Conservation (phyloP, 73 alveolate species). For the Paramecium sonneborni region DNA sequence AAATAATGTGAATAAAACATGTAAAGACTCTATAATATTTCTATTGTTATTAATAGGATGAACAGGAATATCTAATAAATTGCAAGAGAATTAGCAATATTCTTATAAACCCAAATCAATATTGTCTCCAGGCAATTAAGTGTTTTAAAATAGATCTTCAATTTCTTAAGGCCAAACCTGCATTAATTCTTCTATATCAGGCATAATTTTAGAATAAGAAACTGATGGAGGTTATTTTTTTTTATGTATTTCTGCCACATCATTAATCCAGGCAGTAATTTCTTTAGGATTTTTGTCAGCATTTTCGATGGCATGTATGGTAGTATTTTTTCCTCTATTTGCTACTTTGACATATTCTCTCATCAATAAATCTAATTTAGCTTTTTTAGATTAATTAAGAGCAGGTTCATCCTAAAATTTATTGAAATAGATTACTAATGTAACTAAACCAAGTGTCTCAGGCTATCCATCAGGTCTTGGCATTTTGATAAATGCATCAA, state of each 20-base stretch:
- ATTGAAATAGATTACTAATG: conserved; percentile 59
- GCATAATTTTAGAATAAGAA: conserved; percentile 92
- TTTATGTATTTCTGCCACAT: conserved; percentile 88
- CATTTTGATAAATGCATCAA: conserved; percentile 95
- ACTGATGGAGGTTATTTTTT: conserved; percentile 95
- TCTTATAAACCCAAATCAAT: conserved; percentile 85
- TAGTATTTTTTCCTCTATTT: conserved; percentile 56
- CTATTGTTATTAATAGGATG: conserved; percentile 84
- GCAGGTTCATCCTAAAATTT: conserved; percentile 86
- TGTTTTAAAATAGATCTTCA: conserved; percentile 82
- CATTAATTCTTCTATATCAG: conserved; percentile 92
- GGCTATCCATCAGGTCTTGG: conserved; percentile 92
- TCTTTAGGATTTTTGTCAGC: conserved; percentile 97
- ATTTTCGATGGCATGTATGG: conserved; percentile 79
- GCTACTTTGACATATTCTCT: conserved; percentile 75
- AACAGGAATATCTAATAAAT: conserved; percentile 94
- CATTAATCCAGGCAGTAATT: conserved; percentile 90
- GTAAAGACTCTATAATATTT: conserved; percentile 90
- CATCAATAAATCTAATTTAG: conserved; percentile 77
- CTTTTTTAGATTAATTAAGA: conserved; percentile 76
- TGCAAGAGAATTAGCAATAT: conserved; percentile 85
- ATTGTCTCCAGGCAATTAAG: conserved; percentile 89
- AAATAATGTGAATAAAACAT: conserved; percentile 92
- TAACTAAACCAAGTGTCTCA: conserved; percentile 86
- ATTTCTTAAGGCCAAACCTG: conserved; percentile 94